Conservation (phyloP, 2,329 filamentous ascomycete genomes). For the Colletotrichum filicis region DNA sequence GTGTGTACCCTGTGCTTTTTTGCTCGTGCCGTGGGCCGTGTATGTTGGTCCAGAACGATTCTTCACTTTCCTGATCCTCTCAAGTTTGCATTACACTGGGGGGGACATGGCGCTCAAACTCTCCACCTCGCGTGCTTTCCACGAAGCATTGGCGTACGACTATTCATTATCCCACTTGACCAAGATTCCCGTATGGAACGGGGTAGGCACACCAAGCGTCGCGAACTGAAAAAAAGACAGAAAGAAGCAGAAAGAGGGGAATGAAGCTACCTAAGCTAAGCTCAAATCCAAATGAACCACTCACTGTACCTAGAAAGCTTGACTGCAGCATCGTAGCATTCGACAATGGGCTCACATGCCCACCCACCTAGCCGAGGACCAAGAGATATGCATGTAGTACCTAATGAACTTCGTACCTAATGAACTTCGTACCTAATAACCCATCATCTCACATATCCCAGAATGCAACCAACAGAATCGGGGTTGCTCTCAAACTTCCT, state of each 20-base stretch:
- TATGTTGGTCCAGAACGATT: background rate
- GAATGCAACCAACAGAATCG: background rate
- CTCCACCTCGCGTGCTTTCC: background rate
- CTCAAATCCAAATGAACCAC: background rate
- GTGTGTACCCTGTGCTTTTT: background rate
- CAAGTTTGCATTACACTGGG: background rate
- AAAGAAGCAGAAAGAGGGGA: background rate
- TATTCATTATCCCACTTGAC: background rate
- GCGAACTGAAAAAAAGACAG: background rate
- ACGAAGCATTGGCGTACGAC: too few relatives aligned
- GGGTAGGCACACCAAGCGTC: too few relatives aligned
- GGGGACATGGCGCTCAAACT: background rate
- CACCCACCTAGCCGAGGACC: background rate
- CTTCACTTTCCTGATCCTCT: background rate
- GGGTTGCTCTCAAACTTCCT: too few relatives aligned
- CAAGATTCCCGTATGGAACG: background rate
- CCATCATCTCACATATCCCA: background rate
- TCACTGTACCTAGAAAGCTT: background rate
- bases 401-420: too few relatives aligned
- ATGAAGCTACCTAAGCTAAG: background rate
- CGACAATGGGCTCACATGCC: background rate
- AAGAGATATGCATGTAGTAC: background rate
- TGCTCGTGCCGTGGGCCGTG: background rate
- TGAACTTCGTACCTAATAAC: too few relatives aligned
- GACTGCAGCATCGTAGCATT: background rate